These are phyloP conservation scores for Naganishia sp. DNA, from an alignment of 1,284 basidiomycete species.

Conservation along the genomic window DNA sequence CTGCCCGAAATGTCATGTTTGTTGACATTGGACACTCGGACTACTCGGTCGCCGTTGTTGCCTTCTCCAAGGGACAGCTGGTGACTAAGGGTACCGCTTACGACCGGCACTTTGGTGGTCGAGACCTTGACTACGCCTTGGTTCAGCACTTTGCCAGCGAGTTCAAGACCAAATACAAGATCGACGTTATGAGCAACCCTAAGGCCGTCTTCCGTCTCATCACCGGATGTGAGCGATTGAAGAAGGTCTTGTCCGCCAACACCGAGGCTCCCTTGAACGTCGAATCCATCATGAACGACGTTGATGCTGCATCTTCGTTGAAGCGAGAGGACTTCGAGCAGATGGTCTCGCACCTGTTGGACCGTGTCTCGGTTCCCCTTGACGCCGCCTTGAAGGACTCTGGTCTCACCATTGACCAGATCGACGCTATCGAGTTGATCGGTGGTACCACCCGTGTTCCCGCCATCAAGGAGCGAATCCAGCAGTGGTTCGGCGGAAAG, in stretches of 20 bases:
- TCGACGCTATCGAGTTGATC: constrained; percentile 68
- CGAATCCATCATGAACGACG: constrained; percentile 89
- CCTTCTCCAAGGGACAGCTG: constrained; percentile 89
- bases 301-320: constrained; percentile 67
- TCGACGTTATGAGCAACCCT: constrained; percentile 83
- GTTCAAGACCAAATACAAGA: constrained; percentile 92
- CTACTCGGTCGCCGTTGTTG: constrained; percentile 79
- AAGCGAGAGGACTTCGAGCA: constrained; percentile 64
- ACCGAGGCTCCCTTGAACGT: constrained; percentile 81
- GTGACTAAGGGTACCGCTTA: constrained; percentile 81
- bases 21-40: constrained; percentile 90
- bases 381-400: constrained; percentile 62
- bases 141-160: constrained; percentile 81
- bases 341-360: constrained; percentile 59
- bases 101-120: constrained; percentile 86
- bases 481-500: constrained; percentile 67
- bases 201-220: constrained; percentile 88
- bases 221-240: constrained; percentile 72
- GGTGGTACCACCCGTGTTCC: constrained; percentile 70
- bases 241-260: constrained; percentile 79
- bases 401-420: constrained; percentile 62
- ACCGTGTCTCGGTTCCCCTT: constrained; percentile 62
- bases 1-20: constrained; percentile 81
- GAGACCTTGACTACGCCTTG: constrained; percentile 87
- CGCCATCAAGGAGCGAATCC: constrained; percentile 67